Conservation (phyloP, 1,284 basidiomycete species). For the Marasmius fiardii region DNA sequence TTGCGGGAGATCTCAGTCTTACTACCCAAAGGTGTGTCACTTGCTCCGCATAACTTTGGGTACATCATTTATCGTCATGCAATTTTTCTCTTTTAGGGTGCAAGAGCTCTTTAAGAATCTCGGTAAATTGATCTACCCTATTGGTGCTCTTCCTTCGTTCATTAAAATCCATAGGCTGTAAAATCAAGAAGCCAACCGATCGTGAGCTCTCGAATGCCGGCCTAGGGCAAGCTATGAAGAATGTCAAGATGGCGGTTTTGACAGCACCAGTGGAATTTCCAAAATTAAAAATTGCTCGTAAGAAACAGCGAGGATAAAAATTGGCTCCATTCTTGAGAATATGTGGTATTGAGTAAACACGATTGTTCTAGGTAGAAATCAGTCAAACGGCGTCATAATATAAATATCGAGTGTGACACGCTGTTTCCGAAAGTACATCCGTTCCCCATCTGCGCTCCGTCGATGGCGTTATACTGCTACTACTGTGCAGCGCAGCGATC, state of each 20-base stretch:
- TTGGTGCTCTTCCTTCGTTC: too few species aligned
- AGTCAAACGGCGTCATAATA: too few species aligned
- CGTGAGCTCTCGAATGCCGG: constrained; percentile 68
- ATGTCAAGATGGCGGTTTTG: constrained; percentile 68
- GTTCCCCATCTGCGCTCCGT: too few species aligned
- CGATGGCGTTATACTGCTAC: too few species aligned
- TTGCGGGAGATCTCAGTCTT: constrained; percentile 76
- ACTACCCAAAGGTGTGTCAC: constrained; percentile 54
- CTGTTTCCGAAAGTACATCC: too few species aligned
- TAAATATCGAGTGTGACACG: too few species aligned
- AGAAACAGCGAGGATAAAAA: constrained; percentile 26
- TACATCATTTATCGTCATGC: background rate
- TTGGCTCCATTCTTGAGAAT: background rate
- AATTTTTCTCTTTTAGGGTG: constrained; percentile 32
- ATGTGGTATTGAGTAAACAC: background rate
- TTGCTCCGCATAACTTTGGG: background rate
- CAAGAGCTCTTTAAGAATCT: constrained; percentile 53
- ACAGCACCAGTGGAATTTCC: constrained; percentile 79
- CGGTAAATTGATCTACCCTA: constrained; percentile 28
- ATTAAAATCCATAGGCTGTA: constrained; percentile 52
- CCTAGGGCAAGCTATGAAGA: constrained; percentile 53
- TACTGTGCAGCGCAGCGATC: too few species aligned
- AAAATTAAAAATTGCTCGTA: constrained; percentile 48
- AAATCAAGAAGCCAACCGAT: constrained; percentile 53
- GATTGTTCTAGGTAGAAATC: too few species aligned